phyloP scores from a whole-genome alignment of 495 filamentous ascomycete species.

The Trichoderma orchidacearum region DNA sequence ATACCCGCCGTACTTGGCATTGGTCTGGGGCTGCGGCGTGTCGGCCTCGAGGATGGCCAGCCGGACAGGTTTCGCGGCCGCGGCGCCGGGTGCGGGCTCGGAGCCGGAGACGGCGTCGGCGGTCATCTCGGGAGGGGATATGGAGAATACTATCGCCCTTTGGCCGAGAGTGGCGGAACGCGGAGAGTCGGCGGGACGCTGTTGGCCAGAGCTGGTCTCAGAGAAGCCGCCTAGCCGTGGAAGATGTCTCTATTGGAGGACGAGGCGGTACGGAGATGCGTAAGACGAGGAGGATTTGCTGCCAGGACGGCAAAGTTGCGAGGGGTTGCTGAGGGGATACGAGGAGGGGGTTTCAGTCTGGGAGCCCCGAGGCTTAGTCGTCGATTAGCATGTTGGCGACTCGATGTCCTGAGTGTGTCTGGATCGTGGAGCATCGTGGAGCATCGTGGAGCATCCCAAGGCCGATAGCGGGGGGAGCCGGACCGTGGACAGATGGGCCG shows the following conservation, averaged over 20 bases:
- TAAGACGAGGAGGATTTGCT: background rate
- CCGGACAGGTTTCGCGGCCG: constrained; percentile 38
- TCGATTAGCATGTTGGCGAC: background rate
- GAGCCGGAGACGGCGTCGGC: background rate
- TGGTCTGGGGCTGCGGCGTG: constrained; percentile 42
- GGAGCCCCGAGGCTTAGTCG: background rate
- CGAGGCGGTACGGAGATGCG: background rate
- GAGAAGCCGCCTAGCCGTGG: background rate
- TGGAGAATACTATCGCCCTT: no score
- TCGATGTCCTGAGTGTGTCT: no score
- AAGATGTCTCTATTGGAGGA: background rate
- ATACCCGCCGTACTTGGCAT: constrained; percentile 57
- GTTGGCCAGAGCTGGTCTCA: background rate
- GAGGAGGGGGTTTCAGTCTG: background rate
- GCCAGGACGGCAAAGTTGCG: background rate
- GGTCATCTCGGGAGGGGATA: background rate
- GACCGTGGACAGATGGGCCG: no score
- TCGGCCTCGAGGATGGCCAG: constrained; percentile 81
- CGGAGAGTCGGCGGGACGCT: background rate
- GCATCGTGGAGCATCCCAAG: background rate
- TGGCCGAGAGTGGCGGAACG: background rate
- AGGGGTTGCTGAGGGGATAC: background rate
- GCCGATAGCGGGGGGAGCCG: background rate
- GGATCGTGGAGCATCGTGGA: constrained; percentile 1
- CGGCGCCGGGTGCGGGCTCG: background rate